Base-by-base conservation (phyloP, 352 stramenopile genomes). In the Globisporangium megalacanthum region DNA sequence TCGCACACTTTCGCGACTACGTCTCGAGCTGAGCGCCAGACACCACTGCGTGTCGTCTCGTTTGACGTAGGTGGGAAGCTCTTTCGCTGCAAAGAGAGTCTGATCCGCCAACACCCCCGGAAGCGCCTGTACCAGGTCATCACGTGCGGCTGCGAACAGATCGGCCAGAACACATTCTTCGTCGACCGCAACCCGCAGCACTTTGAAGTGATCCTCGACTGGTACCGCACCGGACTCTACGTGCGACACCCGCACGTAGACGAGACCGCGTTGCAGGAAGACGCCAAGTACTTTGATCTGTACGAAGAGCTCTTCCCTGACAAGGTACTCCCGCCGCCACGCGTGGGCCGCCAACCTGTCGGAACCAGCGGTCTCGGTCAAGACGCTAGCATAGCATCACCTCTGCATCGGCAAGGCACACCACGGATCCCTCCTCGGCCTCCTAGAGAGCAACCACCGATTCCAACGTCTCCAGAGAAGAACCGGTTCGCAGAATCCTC, bases 171-270 rank as follows among this genome's bases (percentile, higher is more conserved):
- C 20, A 77, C 77, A 9, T 83, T 86, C 61, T 89, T 80, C 46
- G 83, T 92, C 39, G 79, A 92, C 54, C 75, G 82, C 35, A 92
- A 88, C 52, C 77, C 82, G 19, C 68, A 75, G 39, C 69, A 86
- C 47, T 92, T 92, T 56, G 75, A 84, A 42, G 66, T 83, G 57
- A 76, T 92, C 29, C 63, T 92, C 20, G 82, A 92, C 54, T 92
- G 77, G 77, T 92, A 92, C 56, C 75, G 79, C 33, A 87, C 76
- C 2, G 77, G 69, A 0, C 81, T 72, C 37, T 65, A 75, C 10
- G 55, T 75, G n/a, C 53, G 62, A 3, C 80, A 73, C 33, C 60
- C 65, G 3, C 71, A 76, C 37, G 61, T 89, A 0, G 57, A 76
- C n/a, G 66, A 80, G 41, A 60, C 70, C 47, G 62, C 69, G 17